A percentile compares a stretch with the other conserved stretches of the same genome.
Evolutionary conservation across 495 filamentous ascomycete species (phyloP).

Genomic region (Penicillium pulvis): DNA sequence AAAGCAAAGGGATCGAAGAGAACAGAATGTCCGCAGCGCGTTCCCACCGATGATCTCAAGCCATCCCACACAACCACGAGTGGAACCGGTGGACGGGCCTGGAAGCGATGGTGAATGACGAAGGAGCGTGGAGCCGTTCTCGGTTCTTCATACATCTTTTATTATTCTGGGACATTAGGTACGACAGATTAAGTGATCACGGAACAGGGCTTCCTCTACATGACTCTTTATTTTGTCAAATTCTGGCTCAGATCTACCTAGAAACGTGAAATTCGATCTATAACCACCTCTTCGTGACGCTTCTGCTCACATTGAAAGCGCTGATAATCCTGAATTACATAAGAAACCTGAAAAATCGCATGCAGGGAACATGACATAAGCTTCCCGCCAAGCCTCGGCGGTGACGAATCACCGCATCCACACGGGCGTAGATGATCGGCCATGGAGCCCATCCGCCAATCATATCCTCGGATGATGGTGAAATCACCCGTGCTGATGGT

Average conservation of each 20-base stretch:
- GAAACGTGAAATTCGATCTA: not conserved
- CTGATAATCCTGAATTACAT: not conserved
- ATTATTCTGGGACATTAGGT: not conserved
- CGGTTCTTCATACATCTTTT: not conserved
- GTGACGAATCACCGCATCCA: constrained; percentile 24
- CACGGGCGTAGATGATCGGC: constrained; percentile 19
- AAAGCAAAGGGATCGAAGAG: constrained; percentile 11
- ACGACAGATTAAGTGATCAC: not conserved
- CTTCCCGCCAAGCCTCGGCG: constrained; percentile 13
- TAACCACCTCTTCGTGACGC: not conserved
- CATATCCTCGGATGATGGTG: constrained; percentile 13
- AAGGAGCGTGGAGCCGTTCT: constrained; percentile 25
- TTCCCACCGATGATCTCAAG: constrained; percentile 20
- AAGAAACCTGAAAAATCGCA: not conserved
- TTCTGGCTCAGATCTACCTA: too few relatives aligned
- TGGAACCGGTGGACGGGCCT: constrained; percentile 28
- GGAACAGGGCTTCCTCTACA: not conserved
- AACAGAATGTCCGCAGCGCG: not conserved
- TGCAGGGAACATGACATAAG: constrained; percentile 15
- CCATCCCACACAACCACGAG: constrained; percentile 16
- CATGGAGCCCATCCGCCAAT: constrained; percentile 16
- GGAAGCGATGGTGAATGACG: constrained; percentile 36
- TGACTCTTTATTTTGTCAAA: not conserved
- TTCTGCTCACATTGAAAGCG: not conserved
- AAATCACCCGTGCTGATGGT: constrained; percentile 24